Evolutionary conservation across 768 basidiomycete genomes (phyloP).

Genomic region (Candolleomyces efflorescens): DNA sequence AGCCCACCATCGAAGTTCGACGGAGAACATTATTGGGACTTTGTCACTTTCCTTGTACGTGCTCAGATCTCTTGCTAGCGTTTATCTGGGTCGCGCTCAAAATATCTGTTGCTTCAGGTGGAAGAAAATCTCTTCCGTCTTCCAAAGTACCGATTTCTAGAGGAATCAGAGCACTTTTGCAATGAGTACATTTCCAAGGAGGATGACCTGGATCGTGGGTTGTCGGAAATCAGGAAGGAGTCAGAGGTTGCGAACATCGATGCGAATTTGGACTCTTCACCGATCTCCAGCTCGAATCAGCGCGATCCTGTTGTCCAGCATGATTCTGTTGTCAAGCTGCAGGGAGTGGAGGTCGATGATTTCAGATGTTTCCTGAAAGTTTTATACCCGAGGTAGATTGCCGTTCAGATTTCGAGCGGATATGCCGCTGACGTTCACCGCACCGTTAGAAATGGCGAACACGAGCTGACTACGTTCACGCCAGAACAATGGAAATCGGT

Average conservation of each 20-base stretch:
- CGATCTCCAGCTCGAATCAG: no score
- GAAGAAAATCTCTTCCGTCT: not conserved
- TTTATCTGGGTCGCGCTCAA: not conserved
- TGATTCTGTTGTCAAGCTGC: no score
- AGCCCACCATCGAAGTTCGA: not conserved
- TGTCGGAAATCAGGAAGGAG: not conserved
- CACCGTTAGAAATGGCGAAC: not conserved
- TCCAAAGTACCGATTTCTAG: not conserved
- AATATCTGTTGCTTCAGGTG: not conserved
- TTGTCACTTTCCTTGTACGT: not conserved
- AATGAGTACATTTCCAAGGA: not conserved
- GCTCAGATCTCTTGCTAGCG: not conserved
- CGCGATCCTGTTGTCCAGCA: no score
- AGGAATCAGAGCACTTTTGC: not conserved
- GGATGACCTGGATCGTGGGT: not conserved
- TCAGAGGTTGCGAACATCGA: not conserved
- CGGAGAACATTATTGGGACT: not conserved
- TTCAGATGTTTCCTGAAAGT: not conserved
- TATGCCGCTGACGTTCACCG: not conserved
- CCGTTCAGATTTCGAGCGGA: not conserved
- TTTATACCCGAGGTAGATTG: not conserved
- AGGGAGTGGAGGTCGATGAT: no score
- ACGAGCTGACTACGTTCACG: not conserved
- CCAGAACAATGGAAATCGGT: conserved; percentile 31
- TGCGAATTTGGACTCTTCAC: no score